A percentile compares a stretch with the other conserved stretches of the same genome.
Conservation (phyloP, 257 asterid genomes). For the Penstemon barbatus region DNA sequence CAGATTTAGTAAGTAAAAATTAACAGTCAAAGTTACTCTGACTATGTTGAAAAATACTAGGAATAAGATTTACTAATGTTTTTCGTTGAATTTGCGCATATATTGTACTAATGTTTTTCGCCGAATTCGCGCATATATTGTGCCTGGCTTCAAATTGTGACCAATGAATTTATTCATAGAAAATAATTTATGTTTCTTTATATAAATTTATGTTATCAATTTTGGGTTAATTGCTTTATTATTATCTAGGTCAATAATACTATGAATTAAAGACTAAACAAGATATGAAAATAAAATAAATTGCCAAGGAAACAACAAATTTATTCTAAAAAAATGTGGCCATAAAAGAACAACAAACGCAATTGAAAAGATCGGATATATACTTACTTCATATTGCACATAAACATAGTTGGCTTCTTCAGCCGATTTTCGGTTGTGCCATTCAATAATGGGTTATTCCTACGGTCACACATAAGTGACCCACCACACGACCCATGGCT, state of each 20-base stretch:
- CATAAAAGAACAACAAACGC: slow-evolving; percentile 14
- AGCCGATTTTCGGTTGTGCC: slow-evolving; percentile 85
- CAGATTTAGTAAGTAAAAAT: slow-evolving; percentile 5
- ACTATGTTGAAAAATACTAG: slow-evolving; percentile 23
- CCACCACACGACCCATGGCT: slow-evolving; percentile 82
- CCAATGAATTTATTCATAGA: too few species aligned
- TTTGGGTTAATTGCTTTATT: too few species aligned
- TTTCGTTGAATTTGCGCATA: too few species aligned
- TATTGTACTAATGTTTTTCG: too few species aligned
- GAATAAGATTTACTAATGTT: too few species aligned
- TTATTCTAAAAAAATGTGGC: not conserved
- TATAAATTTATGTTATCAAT: too few species aligned
- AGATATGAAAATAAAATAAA: not conserved
- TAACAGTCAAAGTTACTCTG: slow-evolving; percentile 1
- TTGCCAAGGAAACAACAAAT: not conserved
- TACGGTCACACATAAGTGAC: slow-evolving; percentile 81
- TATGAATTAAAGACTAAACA: too few species aligned
- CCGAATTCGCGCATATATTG: too few species aligned
- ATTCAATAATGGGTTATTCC: slow-evolving; percentile 65
- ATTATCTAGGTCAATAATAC: too few species aligned
- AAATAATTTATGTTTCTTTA: too few species aligned
- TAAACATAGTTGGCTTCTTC: slow-evolving; percentile 94
- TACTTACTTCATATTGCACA: slow-evolving; percentile 98
- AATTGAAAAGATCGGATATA: slow-evolving; percentile 24
- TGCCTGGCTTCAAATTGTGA: too few species aligned